Percentiles rank a stretch among this genome's conserved stretches.
phyloP scores from a whole-genome alignment of 257 asterid species.

The Nicotiana attenuata region DNA sequence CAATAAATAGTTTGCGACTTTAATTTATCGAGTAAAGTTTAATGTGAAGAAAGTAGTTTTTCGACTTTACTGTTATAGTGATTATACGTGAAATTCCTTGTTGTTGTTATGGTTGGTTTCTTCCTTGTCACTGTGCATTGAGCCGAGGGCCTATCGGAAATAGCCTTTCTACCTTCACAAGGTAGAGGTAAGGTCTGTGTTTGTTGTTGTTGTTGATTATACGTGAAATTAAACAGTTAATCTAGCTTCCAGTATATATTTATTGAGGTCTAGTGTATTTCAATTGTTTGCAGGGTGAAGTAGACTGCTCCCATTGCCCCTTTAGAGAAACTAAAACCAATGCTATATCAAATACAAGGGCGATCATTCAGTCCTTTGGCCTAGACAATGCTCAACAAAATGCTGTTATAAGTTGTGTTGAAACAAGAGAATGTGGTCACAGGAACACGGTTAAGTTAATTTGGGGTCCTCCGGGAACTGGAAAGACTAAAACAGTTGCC shows the following conservation, averaged over 20 bases:
- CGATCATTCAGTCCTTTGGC: background rate
- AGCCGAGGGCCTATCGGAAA: no score
- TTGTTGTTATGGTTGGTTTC: no score
- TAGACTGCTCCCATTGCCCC: constrained; percentile 26
- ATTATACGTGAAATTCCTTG: background rate
- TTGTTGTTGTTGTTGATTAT: background rate
- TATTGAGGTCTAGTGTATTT: background rate
- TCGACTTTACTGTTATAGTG: background rate
- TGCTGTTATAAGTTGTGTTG: constrained; percentile 35
- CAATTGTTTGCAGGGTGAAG: constrained; percentile 20
- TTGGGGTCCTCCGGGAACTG: constrained; percentile 62
- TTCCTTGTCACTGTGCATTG: no score
- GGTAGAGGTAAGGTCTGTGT: no score
- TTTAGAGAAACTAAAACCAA: background rate
- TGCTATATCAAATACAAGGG: background rate
- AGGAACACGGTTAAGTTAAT: constrained; percentile 29
- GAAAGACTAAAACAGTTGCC: constrained; percentile 44
- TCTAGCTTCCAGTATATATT: background rate
- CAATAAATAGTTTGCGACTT: background rate
- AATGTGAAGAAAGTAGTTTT: background rate
- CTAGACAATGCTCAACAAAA: constrained; percentile 37
- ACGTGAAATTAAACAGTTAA: background rate
- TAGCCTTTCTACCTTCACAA: no score
- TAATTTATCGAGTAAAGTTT: background rate
- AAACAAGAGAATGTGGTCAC: constrained; percentile 28